phyloP scores from a whole-genome alignment of 1,139 yeast genomes.

The Nakaseomyces kungkrabaensis region DNA sequence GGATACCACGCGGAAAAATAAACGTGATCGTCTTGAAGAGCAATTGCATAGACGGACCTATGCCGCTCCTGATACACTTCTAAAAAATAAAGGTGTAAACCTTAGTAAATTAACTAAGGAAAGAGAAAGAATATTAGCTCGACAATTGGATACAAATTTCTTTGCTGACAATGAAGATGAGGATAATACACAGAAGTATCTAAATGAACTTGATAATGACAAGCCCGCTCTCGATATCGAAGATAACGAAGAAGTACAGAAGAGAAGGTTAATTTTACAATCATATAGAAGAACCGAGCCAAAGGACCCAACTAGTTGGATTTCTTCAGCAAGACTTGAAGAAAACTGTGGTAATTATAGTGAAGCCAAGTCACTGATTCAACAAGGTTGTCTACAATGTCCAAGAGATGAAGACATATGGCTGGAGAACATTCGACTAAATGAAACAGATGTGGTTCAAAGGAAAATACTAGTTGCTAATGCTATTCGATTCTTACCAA shows the following conservation, averaged over 20 bases:
- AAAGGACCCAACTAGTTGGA: slow-evolving; percentile 70
- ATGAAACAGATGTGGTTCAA: slow-evolving; percentile 37
- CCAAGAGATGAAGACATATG: slow-evolving; percentile 67
- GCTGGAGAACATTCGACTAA: slow-evolving; percentile 71
- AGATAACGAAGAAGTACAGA: slow-evolving; percentile 39
- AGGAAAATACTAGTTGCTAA: slow-evolving; percentile 53
- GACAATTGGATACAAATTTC: slow-evolving; percentile 29
- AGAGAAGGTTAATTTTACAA: slow-evolving; percentile 50
- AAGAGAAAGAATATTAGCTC: slow-evolving; percentile 29
- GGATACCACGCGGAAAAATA: slow-evolving; percentile 73
- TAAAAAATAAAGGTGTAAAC: slow-evolving; percentile 29
- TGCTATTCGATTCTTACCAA: slow-evolving; percentile 50
- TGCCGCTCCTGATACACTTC: slow-evolving; percentile 71
- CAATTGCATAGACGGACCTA: slow-evolving; percentile 62
- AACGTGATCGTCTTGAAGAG: slow-evolving; percentile 54
- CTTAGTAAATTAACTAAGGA: slow-evolving; percentile 31
- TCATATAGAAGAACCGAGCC: slow-evolving; percentile 72
- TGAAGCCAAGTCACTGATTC: slow-evolving; percentile 51
- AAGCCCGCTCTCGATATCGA: slow-evolving; percentile 18
- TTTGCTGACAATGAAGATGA: slow-evolving; percentile 18
- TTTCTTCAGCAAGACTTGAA: slow-evolving; percentile 76
- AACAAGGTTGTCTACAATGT: slow-evolving; percentile 62
- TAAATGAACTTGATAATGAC: slow-evolving; percentile 7
- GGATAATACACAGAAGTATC: slow-evolving; percentile 33
- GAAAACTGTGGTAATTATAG: slow-evolving; percentile 48